Conservation (phyloP, 2,329 filamentous ascomycete species). For the Aotearoamyces nothofagi region DNA sequence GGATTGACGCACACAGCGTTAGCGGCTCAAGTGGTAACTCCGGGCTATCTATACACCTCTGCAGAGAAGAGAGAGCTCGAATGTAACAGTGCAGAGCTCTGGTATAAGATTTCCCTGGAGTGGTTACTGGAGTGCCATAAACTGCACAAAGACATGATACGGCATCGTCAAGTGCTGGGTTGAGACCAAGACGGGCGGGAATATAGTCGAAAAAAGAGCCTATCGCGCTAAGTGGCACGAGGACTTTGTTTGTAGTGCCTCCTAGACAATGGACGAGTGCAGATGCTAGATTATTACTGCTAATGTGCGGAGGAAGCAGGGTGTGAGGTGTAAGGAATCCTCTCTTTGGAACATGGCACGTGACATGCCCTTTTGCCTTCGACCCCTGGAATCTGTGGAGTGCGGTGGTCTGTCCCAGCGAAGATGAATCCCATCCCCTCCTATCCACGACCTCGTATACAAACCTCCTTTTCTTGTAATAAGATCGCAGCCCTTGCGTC, state of each 20-base stretch:
- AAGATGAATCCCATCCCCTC: no score
- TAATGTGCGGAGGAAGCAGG: no score
- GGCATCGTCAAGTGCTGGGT: constrained; percentile 8
- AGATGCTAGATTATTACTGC: no score
- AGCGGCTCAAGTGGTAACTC: constrained; percentile 3
- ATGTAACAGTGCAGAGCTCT: constrained; percentile 4
- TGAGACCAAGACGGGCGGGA: constrained; percentile 6
- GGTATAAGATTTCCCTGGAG: constrained; percentile 2
- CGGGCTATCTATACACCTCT: constrained; percentile 2
- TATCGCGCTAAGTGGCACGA: constrained; percentile 3
- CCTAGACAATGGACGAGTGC: constrained; percentile 6
- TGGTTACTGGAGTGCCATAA: constrained; percentile 3
- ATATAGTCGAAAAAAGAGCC: constrained; percentile 7
- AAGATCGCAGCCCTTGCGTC: constrained; percentile 2
- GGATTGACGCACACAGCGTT: constrained; percentile 8
- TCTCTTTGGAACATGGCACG: no score
- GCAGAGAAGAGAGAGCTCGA: constrained; percentile 5
- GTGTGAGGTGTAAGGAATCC: no score
- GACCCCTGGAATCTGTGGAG: no score
- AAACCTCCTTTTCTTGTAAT: constrained; percentile 4
- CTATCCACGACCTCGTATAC: constrained; percentile 2
- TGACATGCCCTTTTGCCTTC: no score
- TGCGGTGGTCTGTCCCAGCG: no score
- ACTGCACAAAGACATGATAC: constrained; percentile 6
- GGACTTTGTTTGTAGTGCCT: constrained; percentile 4